Base-by-base conservation (phyloP, 2,329 filamentous ascomycete species). In the Hypoxylon sp. region DNA sequence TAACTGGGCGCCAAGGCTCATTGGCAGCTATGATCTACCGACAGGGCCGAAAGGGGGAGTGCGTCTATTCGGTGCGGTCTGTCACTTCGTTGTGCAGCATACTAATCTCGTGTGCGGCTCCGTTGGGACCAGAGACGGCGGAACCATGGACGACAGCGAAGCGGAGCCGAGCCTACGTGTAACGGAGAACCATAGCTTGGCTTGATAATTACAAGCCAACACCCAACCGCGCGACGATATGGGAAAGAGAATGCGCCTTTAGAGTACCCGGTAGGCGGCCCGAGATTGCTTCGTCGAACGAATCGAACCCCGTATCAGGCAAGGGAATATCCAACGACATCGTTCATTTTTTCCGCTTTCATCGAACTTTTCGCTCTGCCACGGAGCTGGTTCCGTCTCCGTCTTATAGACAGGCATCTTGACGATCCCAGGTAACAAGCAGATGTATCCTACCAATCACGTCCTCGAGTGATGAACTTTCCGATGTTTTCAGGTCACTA, bases 81-180 rank as follows among this genome's bases (percentile, higher is more conserved):
- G 45, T 67, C 53, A 61, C 61, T 53, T 61, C 52, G 62, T 61
- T 51, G 57, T 61, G 65, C 57, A 55, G 46, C 49, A 42, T 28
- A 62, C 52, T 68, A 61, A 66, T 66, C 63, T 65, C 59, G 46
- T 65, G 55, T 66, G 65, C 66, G 66, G 66, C 66, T 68, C 66
- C 66, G 66, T 66, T 68, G 59, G 51, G 55, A 63, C 66, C 66
- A 66, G 42, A 66, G 22, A 44, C 59, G 40, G 28, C 59, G n/a
- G 63, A 64, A 68, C 66, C 63, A 63, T 66, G 66, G 66, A 60
- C 52, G 44, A 59, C 40, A 32, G 11, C 59, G 38, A 48, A 64
- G 42, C 56, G 65, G 65, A 52, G 54, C 63, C 51, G 63, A 49
- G 58, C 51, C 52, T 66, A 68, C 66, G 66, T 68, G 66, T 65